These are phyloP conservation scores for Backusella psychrophila DNA, from an alignment of 192 early-diverging fungal genomes.

Conservation along the genomic window DNA sequence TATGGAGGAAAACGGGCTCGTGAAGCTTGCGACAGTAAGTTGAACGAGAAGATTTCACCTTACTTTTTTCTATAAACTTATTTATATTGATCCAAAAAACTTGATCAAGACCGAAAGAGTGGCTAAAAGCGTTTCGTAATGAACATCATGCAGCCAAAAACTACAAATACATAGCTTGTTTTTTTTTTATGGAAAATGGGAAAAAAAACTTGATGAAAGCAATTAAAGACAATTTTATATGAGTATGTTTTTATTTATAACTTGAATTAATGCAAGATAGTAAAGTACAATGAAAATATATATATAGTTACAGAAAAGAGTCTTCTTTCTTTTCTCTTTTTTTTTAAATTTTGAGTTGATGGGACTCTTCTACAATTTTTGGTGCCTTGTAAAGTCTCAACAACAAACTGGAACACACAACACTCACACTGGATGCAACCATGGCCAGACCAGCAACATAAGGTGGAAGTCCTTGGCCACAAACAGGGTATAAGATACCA, in stretches of 20 bases:
- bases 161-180: no score
- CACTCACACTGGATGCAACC: constrained; percentile 83
- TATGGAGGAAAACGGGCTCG: no score
- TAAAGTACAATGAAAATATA: neutral
- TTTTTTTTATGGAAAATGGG: no score
- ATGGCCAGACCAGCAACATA: constrained; percentile 89
- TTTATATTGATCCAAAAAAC: no score
- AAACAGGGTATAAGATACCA: constrained; percentile 69
- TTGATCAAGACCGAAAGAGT: no score
- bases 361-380: neutral
- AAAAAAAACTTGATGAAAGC: no score
- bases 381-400: constrained; percentile 40
- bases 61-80: no score
- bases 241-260: neutral
- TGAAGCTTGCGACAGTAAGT: no score
- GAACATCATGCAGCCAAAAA: no score
- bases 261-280: neutral
- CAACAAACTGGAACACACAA: constrained; percentile 76
- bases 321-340: neutral
- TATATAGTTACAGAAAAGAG: neutral
- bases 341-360: constrained; percentile 4
- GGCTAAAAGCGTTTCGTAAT: no score
- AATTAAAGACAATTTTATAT: no score
- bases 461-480: constrained; percentile 60
- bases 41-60: no score